Conservation (phyloP, 805 yeast species). For the Yamadazyma nakazawae region DNA sequence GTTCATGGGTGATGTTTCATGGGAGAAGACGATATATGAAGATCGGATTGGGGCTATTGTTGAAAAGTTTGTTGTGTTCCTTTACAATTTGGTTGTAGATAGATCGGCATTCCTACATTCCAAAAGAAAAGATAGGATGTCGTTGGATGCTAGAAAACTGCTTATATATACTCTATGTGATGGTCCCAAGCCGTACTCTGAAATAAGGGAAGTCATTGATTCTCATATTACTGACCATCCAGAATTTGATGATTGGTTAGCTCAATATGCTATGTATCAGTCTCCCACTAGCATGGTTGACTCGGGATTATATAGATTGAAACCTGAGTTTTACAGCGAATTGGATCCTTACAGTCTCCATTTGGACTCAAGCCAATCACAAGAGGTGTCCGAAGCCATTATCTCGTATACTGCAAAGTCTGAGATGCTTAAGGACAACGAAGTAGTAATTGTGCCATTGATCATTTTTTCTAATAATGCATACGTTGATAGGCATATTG, state of each 20-base stretch:
- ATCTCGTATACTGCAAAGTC: slow-evolving; percentile 40
- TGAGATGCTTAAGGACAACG: slow-evolving; percentile 34
- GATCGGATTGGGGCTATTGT: slow-evolving; percentile 45
- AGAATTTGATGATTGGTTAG: slow-evolving; percentile 48
- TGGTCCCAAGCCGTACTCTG: slow-evolving; percentile 54
- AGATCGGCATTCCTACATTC: slow-evolving; percentile 25
- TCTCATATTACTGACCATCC: neutral
- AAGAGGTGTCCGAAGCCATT: slow-evolving; percentile 48
- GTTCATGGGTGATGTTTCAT: slow-evolving; percentile 36
- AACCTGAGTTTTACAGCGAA: slow-evolving; percentile 46
- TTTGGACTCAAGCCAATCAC: slow-evolving; percentile 47
- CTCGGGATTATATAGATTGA: slow-evolving; percentile 65
- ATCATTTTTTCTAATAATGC: slow-evolving; percentile 27
- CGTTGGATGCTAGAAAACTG: slow-evolving; percentile 31
- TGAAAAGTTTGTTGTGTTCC: slow-evolving; percentile 40
- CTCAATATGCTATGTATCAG: slow-evolving; percentile 60
- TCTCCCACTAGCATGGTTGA: slow-evolving; percentile 60
- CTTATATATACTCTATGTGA: slow-evolving; percentile 51
- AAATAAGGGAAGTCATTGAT: slow-evolving; percentile 28
- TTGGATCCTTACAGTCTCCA: slow-evolving; percentile 62
- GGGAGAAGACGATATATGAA: slow-evolving; percentile 42
- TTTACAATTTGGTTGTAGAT: slow-evolving; percentile 44
- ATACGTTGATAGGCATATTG: slow-evolving; percentile 39
- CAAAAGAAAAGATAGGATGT: slow-evolving; percentile 24
- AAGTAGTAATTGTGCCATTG: slow-evolving; percentile 49